Evolutionary conservation across 805 yeast genomes (phyloP).

Genomic region (Ogataea pini): DNA sequence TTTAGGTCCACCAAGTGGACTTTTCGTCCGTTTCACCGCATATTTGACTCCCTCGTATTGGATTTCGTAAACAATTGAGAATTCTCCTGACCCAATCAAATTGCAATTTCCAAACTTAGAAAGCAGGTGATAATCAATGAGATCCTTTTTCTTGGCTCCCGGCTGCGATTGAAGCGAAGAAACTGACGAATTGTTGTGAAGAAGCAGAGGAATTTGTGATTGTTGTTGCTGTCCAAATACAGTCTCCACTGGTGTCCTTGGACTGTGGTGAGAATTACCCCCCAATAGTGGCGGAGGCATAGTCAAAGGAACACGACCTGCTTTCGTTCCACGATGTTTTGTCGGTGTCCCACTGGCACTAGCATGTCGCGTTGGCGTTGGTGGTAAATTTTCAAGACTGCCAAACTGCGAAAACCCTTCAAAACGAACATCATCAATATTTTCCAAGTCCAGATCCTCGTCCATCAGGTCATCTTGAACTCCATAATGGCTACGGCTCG

Average conservation of each 20-base stretch:
- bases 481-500: conserved; percentile 1
- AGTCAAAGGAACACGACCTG: conserved; percentile 8
- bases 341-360: conserved; percentile 22
- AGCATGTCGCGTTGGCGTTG: conserved; percentile 45
- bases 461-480: conserved; percentile 18
- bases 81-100: conserved; percentile 82
- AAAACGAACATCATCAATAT: conserved; percentile 30
- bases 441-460: conserved; percentile 31
- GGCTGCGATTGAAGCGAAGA: conserved; percentile 19
- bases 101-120: conserved; percentile 65
- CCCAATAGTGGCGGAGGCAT: background rate
- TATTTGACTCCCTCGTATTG: conserved; percentile 64
- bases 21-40: conserved; percentile 87
- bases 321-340: conserved; percentile 11
- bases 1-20: conserved; percentile 56
- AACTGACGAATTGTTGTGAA: conserved; percentile 17
- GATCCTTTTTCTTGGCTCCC: conserved; percentile 15
- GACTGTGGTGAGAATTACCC: conserved; percentile 18
- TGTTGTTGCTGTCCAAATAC: conserved; percentile 17
- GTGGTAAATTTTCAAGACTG: conserved; percentile 35
- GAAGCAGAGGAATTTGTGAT: conserved; percentile 13
- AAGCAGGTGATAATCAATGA: conserved; percentile 44
- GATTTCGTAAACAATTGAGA: conserved; percentile 85
- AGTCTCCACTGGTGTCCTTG: conserved; percentile 33
- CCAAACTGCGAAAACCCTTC: conserved; percentile 28